Evolutionary conservation across 306 rosid species (phyloP).

Genomic region (Argentina anserina): DNA sequence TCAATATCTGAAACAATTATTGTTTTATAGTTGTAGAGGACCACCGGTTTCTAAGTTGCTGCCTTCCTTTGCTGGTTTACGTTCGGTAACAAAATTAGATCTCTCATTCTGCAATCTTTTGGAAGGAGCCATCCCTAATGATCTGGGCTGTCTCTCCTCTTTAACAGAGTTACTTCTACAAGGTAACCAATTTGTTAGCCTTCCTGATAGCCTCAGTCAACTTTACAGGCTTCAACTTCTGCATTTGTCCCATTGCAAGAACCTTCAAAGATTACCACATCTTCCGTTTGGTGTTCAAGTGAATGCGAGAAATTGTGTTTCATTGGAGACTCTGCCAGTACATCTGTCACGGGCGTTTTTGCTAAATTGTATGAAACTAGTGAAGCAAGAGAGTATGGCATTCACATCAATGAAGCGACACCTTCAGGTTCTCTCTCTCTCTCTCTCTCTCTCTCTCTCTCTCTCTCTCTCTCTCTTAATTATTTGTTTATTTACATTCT

Average conservation of each 20-base stretch:
- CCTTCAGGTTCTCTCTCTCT: background rate
- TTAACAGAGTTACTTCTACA: background rate
- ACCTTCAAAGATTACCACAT: background rate
- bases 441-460: background rate
- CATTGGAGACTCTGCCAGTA: background rate
- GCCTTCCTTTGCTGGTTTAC: background rate
- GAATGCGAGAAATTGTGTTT: accelerated
- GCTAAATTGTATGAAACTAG: background rate
- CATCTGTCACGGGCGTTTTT: background rate
- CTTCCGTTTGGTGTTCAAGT: background rate
- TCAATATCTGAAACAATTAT: background rate
- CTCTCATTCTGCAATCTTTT: background rate
- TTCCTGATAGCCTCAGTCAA: background rate
- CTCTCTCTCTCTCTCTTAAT: background rate
- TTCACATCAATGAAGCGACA: background rate
- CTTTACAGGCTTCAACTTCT: background rate
- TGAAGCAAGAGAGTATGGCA: background rate
- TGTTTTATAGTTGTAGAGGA: background rate
- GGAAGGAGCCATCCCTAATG: background rate
- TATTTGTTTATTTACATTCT: background rate
- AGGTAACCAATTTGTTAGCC: background rate
- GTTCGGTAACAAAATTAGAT: background rate
- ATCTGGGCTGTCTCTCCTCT: background rate
- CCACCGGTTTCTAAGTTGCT: background rate
- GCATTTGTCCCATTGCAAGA: background rate